Base-by-base conservation (phyloP, 495 filamentous ascomycete species). In the Aspergillus coremiiformis region DNA sequence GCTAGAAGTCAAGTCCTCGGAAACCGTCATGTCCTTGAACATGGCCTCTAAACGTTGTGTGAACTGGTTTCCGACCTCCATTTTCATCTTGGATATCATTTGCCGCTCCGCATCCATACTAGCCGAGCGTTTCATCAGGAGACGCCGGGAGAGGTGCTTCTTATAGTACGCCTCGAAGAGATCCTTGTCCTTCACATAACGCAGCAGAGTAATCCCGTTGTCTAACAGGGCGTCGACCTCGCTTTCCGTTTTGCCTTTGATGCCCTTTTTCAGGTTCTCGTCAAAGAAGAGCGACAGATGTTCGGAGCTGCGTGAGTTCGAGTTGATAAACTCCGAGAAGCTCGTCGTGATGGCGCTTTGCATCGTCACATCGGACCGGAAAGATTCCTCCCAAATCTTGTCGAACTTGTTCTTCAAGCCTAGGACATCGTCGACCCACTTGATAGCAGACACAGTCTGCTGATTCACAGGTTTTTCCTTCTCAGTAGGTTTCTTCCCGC, bases 111-210 rank as follows among this genome's bases (percentile, higher is more conserved):
- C 85, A 62, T 95, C 90, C 61, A 86, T 86, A 60, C 87, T 94
- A 51, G 90, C 80, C 0, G 90, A 89, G 46, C 90, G 90, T 57
- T 84, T 84, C 78, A 89, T 87, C 19, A 99, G 72, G 35, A 99
- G 70, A 12, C 94, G 80, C 48, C 85, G 81, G 27, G 87, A 89
- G 0, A 99, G 78, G 71, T 99, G 93, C 64, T 95, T 97, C 73
- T 97, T 96, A 72, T 97, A 97, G 69, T 99, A 97, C 2, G 87
- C 78, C 66, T 99, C 94, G 52, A 97, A 99, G 58, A 95, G 81
- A 66, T 97, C 94, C 68, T 95, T 92, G 56, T 96, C 92, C 26
- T 81, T 77, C 35, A 99, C 76, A 47, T 95, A 95, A 24, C 89
- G 82, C 26, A 99, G 70, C 4, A 97, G 76, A 0, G 81, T 84